Evolutionary conservation across 441 rosid genomes (phyloP), one percentile per base, ranked within the genome.

Genomic region (Flueggea neowawraea): DNA sequence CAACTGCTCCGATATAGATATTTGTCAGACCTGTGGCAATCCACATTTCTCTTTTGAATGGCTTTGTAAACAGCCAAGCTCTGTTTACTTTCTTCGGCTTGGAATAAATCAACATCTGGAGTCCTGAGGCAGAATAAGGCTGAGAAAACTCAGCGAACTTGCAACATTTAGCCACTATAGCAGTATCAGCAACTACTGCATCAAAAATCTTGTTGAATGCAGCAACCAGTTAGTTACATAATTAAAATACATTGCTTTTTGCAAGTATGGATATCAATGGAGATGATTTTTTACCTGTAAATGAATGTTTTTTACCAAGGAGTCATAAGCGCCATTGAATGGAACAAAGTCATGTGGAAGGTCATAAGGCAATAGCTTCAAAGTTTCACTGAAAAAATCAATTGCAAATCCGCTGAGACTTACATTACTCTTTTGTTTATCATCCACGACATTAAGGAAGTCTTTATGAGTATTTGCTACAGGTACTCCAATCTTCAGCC

Each of bases 31-130:
- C 58, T 7, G 62, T 69, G 44, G 57, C 12, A 5, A 31, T 44
- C 72, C 66, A 69, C 78, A 69, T 54, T 15, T 2, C 0, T 31
- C 28, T 15, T n/a, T 61, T 65, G 51, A 73, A 73, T 11, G 73
- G 73, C 53, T 58, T 60, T 16, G 4, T 44, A 57, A 69, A 50
- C 54, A 68, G 10, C 67, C 64, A 65, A 13, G 73, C 64, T 44
- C 54, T 56, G 39, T 61, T 51, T 16, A 44, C n/a, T 44, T 2
- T 17, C 6, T 12, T 54, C 2, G 54, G 56, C 39, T 52, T 61
- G n/a, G 10, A 13, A 33, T 14, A 48, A 3, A 60, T 39, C 52
- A 64, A 0, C 52, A 73, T 68, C 32, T 63, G 66, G n/a, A 68
- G 55, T 12, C 66, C 63, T 13, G 64, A 31, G 5, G 56, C 70